These are phyloP conservation scores for Penicillium sp. DNA, from an alignment of 2,329 filamentous ascomycete species.

Conservation along the genomic window DNA sequence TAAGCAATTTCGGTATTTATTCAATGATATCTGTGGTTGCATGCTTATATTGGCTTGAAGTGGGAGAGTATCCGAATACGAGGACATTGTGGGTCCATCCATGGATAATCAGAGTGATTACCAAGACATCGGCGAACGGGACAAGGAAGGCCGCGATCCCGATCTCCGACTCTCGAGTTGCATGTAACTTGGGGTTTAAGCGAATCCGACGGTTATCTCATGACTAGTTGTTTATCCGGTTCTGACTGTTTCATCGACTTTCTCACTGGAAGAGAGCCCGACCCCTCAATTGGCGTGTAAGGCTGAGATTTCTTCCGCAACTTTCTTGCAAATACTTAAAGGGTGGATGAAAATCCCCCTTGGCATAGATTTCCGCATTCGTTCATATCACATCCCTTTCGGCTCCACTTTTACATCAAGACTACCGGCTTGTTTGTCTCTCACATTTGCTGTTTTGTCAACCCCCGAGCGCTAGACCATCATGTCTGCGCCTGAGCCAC, in stretches of 20 bases:
- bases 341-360: too few species aligned
- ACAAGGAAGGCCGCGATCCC: neutral
- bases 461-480: neutral
- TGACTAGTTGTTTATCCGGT: neutral
- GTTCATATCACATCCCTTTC: neutral
- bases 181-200: neutral
- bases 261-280: neutral
- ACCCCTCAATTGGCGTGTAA: neutral
- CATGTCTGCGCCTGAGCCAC: conserved; percentile 19
- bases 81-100: too few species aligned
- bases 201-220: neutral
- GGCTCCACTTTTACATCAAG: neutral
- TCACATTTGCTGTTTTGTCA: neutral
- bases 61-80: too few species aligned
- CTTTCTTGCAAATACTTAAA: too few species aligned
- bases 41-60: too few species aligned
- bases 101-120: neutral
- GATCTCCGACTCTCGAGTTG: neutral
- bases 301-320: neutral
- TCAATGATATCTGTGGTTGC: too few species aligned
- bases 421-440: neutral
- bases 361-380: neutral
- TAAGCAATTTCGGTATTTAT: too few species aligned
- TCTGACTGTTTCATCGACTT: neutral
- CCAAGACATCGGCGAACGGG: conserved; percentile 1